Evolutionary conservation across 1,139 yeast species (phyloP).

Genomic region (Hemisphaericaspora xylofermentans): DNA sequence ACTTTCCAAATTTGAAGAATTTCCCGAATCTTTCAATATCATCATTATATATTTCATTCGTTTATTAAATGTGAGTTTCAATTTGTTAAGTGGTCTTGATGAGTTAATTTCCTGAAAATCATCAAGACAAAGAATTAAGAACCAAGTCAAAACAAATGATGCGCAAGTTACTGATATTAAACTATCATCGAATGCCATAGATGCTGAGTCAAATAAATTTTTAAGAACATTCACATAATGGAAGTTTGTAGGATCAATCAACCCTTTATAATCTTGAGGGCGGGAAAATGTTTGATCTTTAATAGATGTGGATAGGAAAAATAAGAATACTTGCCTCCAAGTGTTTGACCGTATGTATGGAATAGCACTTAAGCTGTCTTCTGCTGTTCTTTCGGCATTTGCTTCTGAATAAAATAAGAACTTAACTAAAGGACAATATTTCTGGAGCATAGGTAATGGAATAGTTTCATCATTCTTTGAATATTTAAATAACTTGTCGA

Average conservation of each 20-base stretch:
- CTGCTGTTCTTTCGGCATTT: slow-evolving; percentile 37
- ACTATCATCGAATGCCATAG: slow-evolving; percentile 32
- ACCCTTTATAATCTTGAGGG: slow-evolving; percentile 46
- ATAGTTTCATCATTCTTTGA: slow-evolving; percentile 37
- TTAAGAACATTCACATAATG: slow-evolving; percentile 27
- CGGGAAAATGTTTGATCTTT: slow-evolving; percentile 59
- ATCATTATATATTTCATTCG: slow-evolving; percentile 34
- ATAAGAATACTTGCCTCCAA: slow-evolving; percentile 55
- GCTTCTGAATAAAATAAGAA: slow-evolving; percentile 45
- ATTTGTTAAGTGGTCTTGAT: slow-evolving; percentile 27
- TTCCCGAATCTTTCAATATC: slow-evolving; percentile 35
- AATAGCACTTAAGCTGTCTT: slow-evolving; percentile 38
- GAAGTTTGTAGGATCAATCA: slow-evolving; percentile 26
- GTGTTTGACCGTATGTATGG: slow-evolving; percentile 46
- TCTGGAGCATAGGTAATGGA: slow-evolving; percentile 40
- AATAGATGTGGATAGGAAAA: slow-evolving; percentile 50
- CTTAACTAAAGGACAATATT: slow-evolving; percentile 51
- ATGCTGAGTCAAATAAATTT: slow-evolving; percentile 34
- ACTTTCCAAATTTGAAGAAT: slow-evolving; percentile 40
- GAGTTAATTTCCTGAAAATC: slow-evolving; percentile 36
- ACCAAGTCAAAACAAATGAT: slow-evolving; percentile 37
- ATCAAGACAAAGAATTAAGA: slow-evolving; percentile 33
- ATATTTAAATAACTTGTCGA: slow-evolving; percentile 35
- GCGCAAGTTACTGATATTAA: slow-evolving; percentile 24
- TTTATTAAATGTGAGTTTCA: slow-evolving; percentile 36